A percentile compares a stretch with the other conserved stretches of the same genome.
These are phyloP conservation scores for Porphyrellus cyaneotinctus DNA, from an alignment of 768 basidiomycete genomes.

Conservation along the genomic window DNA sequence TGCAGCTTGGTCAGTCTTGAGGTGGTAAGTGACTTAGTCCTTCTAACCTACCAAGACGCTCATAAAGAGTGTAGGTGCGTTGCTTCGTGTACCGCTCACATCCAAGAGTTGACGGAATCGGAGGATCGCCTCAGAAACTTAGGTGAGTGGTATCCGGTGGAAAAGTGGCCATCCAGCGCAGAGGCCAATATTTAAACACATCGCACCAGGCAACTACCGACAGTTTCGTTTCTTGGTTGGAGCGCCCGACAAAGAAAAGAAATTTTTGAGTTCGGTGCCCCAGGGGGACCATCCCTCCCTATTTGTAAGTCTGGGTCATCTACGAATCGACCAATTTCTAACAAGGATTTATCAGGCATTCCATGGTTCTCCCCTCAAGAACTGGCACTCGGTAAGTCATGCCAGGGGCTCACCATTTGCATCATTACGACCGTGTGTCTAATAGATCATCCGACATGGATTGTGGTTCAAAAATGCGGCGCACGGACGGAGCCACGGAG, in stretches of 20 bases:
- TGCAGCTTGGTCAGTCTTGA: conserved; percentile 62
- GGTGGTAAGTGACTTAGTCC: conserved; percentile 42
- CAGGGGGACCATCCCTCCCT: conserved; percentile 26
- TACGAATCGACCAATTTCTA: background rate
- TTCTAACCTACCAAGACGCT: background rate
- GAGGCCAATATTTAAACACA: background rate
- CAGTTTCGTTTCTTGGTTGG: conserved; percentile 73
- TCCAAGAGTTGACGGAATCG: conserved; percentile 55
- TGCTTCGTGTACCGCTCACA: conserved; percentile 67
- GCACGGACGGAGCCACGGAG: conserved; percentile 59
- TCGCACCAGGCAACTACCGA: conserved; percentile 14
- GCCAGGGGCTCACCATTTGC: background rate
- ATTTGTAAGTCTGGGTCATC: conserved; percentile 3
- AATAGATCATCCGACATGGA: conserved; percentile 67
- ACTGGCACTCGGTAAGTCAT: conserved; percentile 63
- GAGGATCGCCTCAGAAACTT: conserved; percentile 55
- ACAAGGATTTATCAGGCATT: conserved; percentile 45
- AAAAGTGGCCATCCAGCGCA: background rate
- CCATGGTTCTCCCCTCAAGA: conserved; percentile 60
- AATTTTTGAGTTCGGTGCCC: conserved; percentile 50
- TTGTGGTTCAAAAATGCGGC: conserved; percentile 55
- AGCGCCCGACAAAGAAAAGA: conserved; percentile 67
- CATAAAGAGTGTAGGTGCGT: conserved; percentile 48
- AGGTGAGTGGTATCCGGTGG: conserved; percentile 30
- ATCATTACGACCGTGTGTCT: background rate